Evolutionary conservation across 805 yeast species (phyloP), one percentile per base, ranked within the genome.

Genomic region (Zygoascus ofunaensis): DNA sequence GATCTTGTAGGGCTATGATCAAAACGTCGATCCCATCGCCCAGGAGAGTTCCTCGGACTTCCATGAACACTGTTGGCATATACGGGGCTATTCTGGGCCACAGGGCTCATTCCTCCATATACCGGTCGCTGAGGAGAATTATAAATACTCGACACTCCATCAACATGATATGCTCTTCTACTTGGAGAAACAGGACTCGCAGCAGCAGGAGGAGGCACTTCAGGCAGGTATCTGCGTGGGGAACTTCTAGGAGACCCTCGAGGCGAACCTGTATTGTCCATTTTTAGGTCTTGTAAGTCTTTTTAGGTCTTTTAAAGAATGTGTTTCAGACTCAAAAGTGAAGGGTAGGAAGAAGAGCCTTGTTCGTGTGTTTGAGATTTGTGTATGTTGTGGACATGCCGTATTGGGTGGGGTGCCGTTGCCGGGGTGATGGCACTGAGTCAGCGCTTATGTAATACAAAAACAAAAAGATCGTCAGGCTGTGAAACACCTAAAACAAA

Each of bases 1-100:
- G n/a, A n/a, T n/a, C 94, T 80, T 59, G 84, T 89, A 52, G 76
- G 63, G 43, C 76, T 66, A 2, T 92, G 80, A 54, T 73, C 47
- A 38, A 42, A 49, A 38, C 48, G 52, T 19, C 49, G 41, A 20
- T 46, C 50, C 33, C 49, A 48, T 23, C 58, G 46, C 20, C 46
- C 38, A 23, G 60, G 58, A 12, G 59, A 50, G 17, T 52, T 53
- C 34, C 53, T 32, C 3, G 53, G 51, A 26, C 46, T 41, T 2
- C 51, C 53, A 33, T 50, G 53, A 5, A 48, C 53, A 21, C 49
- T 43, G 17, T 23, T 24, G 8, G 12, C 33, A 24, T 37, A 26
- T 14, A 37, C 33, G 7, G 53, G 47, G 28, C 43, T 35, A 17
- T 22, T 43, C 14, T n/a, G n/a, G n/a, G 37, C 38, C 8, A 15